These are phyloP conservation scores for Aspergillus flavus DNA, from an alignment of 2,329 filamentous ascomycete genomes.

Conservation along the genomic window DNA sequence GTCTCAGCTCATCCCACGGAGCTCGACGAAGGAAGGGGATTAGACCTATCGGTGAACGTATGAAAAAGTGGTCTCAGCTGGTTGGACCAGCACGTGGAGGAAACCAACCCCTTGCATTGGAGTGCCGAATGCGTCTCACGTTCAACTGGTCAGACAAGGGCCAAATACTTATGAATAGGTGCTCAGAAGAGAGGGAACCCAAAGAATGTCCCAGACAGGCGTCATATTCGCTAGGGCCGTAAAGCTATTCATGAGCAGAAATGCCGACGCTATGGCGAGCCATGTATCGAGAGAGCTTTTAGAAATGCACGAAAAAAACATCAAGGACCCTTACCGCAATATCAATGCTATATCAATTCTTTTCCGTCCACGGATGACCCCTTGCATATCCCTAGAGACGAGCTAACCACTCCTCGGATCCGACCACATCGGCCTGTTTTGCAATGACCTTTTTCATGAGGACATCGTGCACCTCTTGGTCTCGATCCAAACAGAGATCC, in stretches of 20 bases:
- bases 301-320: not conserved
- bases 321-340: not conserved
- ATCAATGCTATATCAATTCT: not conserved
- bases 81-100: not conserved
- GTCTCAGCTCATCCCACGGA: not conserved
- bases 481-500: conserved; percentile 40
- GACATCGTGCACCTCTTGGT: conserved; percentile 36
- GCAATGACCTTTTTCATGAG: conserved; percentile 38
- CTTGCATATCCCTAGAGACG: not conserved
- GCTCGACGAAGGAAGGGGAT: not conserved
- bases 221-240: not conserved
- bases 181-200: too few relatives aligned
- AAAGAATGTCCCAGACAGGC: not conserved
- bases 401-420: conserved; percentile 33
- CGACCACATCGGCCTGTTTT: conserved; percentile 31
- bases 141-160: not conserved
- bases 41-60: not conserved
- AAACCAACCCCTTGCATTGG: not conserved
- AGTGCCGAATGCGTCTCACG: not conserved
- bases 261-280: not conserved
- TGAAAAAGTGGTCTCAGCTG: not conserved
- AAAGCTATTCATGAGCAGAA: too few relatives aligned
- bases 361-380: not conserved
- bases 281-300: not conserved
- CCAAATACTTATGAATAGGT: not conserved